phyloP scores from a whole-genome alignment of 192 early-diverging fungal genomes.

The Coemansia sp. region DNA sequence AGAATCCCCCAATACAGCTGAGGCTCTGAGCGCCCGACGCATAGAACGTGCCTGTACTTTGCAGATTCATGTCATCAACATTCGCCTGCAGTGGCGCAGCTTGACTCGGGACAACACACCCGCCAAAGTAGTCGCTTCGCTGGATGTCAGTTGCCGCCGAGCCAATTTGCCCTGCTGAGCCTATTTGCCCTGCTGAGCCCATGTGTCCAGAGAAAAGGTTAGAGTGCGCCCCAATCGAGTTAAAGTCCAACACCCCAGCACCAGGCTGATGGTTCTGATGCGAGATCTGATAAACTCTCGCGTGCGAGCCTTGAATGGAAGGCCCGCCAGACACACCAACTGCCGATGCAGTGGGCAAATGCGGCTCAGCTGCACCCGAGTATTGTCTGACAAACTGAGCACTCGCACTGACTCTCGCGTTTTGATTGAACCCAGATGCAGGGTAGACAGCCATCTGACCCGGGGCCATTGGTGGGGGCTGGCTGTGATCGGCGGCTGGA shows the following conservation, averaged over 20 bases:
- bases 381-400: background rate
- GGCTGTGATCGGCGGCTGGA: background rate
- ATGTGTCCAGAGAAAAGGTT: constrained; percentile 10
- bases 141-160: constrained; percentile 24
- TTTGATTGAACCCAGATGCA: background rate
- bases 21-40: background rate
- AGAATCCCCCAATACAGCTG: background rate
- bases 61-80: constrained; percentile 12
- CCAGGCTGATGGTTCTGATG: constrained; percentile 1
- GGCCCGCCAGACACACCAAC: background rate
- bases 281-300: constrained; percentile 1
- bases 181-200: constrained; percentile 17
- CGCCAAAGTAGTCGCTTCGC: constrained; percentile 27
- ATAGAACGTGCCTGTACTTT: constrained; percentile 3
- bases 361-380: background rate
- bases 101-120: constrained; percentile 6
- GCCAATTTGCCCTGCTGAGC: background rate
- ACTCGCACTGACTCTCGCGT: background rate
- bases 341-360: background rate
- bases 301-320: background rate
- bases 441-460: background rate
- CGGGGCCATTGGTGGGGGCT: background rate
- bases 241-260: background rate
- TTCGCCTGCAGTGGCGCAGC: background rate
- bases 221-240: background rate